Percentiles rank a stretch among this genome's conserved stretches.
Evolutionary conservation across 768 basidiomycete species (phyloP).

Genomic region (Suillus fuscotomentosus): DNA sequence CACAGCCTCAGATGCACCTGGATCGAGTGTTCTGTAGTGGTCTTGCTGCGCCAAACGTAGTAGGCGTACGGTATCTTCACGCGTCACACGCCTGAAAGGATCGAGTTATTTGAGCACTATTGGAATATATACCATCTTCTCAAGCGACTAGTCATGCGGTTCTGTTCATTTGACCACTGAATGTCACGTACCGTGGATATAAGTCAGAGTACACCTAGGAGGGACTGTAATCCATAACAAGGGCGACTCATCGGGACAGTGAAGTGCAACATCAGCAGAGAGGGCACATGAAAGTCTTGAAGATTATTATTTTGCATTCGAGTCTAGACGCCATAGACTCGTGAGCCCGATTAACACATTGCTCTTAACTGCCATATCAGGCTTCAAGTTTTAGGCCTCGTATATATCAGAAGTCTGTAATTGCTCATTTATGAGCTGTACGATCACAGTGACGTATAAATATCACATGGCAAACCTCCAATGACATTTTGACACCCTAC

Average conservation of each 20-base stretch:
- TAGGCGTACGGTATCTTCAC: no score
- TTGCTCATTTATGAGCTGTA: not conserved
- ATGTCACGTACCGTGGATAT: not conserved
- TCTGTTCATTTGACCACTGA: not conserved
- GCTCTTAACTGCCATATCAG: not conserved
- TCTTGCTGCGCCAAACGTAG: no score
- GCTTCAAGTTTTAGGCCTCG: not conserved
- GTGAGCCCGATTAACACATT: not conserved
- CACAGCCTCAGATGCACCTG: no score
- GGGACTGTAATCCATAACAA: not conserved
- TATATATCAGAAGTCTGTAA: not conserved
- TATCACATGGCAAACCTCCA: not conserved
- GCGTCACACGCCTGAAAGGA: no score
- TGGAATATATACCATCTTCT: not conserved
- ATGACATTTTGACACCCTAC: not conserved
- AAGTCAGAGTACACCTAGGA: slow-evolving; percentile 25
- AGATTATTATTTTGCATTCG: not conserved
- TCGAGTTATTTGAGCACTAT: no score
- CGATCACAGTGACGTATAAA: not conserved
- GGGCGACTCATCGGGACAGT: not conserved
- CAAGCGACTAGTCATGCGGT: not conserved
- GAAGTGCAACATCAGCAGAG: no score
- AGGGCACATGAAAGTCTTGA: not conserved
- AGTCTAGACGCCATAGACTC: not conserved
- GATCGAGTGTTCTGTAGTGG: no score